Evolutionary conservation across 202 grass and related monocot species (phyloP), one percentile per base, ranked within the genome.

Genomic region (Digitaria exilis): DNA sequence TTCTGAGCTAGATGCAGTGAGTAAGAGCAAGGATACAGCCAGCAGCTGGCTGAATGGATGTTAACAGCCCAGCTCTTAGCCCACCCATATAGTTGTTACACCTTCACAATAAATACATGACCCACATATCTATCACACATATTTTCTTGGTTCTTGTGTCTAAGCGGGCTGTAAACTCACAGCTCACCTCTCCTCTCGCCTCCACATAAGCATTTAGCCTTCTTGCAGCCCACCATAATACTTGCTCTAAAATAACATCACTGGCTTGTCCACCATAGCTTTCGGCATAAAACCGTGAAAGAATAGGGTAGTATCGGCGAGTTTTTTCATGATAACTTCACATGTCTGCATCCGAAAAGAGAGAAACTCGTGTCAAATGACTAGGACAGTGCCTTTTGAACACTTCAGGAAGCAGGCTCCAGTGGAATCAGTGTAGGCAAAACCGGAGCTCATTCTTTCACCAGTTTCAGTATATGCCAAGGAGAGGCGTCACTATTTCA

Each of bases 211-310:
- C n/a, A n/a, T n/a, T n/a, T n/a, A n/a, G n/a, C n/a, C n/a, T n/a
- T n/a, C n/a, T n/a, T n/a, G n/a, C n/a, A n/a, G n/a, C n/a, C n/a
- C n/a, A n/a, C n/a, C n/a, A n/a, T n/a, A n/a, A n/a, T n/a, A n/a
- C n/a, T n/a, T n/a, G n/a, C n/a, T n/a, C n/a, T n/a, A n/a, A n/a
- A n/a, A n/a, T n/a, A n/a, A 44, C 30, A 49, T 43, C 16, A 14
- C 26, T 32, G 32, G n/a, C 2, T 48, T 56, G 35, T 32, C 16
- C 30, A 13, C 18, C 17, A 19, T 42, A 76, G 60, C 46, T 77
- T 80, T 69, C 77, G 75, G 37, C 64, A 58, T 39, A 8, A 2
- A 66, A 83, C 25, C 65, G 73, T 14, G 21, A 4, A 72, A 70
- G 34, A 54, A 39, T 39, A 19, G 44, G 17, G 26, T 24, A 64